Percentiles rank a stretch among this genome's conserved stretches.
Evolutionary conservation across 176 grass and related monocot genomes (phyloP).

Genomic region (Carex littledalei): DNA sequence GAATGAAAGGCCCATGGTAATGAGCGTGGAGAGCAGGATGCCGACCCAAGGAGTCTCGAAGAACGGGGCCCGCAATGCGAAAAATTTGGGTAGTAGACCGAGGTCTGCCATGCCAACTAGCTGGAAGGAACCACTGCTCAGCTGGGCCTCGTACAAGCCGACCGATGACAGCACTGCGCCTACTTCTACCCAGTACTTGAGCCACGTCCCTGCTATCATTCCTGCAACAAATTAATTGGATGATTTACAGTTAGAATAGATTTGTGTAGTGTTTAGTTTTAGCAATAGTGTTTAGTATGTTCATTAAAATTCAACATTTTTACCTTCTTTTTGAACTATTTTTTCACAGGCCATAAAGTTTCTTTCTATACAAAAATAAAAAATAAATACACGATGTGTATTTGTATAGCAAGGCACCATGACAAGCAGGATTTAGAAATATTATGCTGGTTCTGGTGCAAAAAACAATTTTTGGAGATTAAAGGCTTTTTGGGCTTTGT

Average conservation of each 20-base stretch:
- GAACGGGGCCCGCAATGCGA: constrained; percentile 32
- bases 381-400: no score
- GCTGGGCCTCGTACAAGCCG: constrained; percentile 73
- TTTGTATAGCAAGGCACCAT: no score
- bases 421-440: no score
- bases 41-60: constrained; percentile 78
- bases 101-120: constrained; percentile 92
- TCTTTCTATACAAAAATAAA: no score
- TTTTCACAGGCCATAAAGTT: no score
- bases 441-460: no score
- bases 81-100: constrained; percentile 55
- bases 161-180: constrained; percentile 80
- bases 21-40: constrained; percentile 50
- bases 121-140: constrained; percentile 81
- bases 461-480: no score
- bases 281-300: no score
- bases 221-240: constrained; percentile 29
- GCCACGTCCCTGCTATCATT: constrained; percentile 60
- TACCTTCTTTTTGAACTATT: no score
- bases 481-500: no score
- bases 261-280: no score
- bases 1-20: constrained; percentile 76
- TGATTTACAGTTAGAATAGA: background rate
- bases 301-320: no score
- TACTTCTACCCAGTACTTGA: constrained; percentile 91